Conservation (phyloP, 805 yeast species). For the Lipomyces chichibuensis region DNA sequence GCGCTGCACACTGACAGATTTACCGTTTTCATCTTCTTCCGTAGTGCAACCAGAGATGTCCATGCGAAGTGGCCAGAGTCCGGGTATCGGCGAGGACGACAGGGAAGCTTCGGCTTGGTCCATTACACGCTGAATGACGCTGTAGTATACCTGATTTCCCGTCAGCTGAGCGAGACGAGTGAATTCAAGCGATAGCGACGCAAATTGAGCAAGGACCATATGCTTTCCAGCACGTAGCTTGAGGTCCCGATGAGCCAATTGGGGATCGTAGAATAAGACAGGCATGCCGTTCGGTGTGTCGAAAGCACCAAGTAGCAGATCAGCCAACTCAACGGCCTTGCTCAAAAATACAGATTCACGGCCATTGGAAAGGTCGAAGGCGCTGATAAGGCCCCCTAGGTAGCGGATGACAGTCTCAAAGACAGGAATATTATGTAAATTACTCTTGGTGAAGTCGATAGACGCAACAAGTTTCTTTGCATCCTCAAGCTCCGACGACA, state of each 20-base stretch:
- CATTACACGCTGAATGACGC: constrained; percentile 52
- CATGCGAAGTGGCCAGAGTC: constrained; percentile 50
- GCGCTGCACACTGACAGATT: neutral
- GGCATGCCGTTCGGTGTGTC: constrained; percentile 65
- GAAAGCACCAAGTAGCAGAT: constrained; percentile 56
- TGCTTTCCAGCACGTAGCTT: constrained; percentile 41
- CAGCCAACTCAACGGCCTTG: constrained; percentile 53
- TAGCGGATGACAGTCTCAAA: constrained; percentile 58
- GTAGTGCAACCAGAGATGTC: constrained; percentile 58
- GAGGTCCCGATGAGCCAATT: constrained; percentile 32
- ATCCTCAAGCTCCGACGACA: constrained; percentile 47
- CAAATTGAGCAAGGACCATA: constrained; percentile 52
- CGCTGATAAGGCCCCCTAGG: constrained; percentile 58
- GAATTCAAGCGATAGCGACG: constrained; percentile 57
- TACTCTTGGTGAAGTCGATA: constrained; percentile 49
- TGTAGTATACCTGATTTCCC: constrained; percentile 53
- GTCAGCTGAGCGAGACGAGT: constrained; percentile 57
- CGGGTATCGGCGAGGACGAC: constrained; percentile 45
- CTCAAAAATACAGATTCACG: constrained; percentile 43
- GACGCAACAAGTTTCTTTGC: constrained; percentile 47
- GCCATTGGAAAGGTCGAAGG: constrained; percentile 53
- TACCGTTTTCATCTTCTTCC: constrained; percentile 22
- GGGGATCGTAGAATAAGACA: constrained; percentile 51
- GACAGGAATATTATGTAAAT: constrained; percentile 52
- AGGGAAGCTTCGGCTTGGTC: constrained; percentile 46